phyloP scores from a whole-genome alignment of 257 asterid genomes.

The Paraleonurus japonicus region DNA sequence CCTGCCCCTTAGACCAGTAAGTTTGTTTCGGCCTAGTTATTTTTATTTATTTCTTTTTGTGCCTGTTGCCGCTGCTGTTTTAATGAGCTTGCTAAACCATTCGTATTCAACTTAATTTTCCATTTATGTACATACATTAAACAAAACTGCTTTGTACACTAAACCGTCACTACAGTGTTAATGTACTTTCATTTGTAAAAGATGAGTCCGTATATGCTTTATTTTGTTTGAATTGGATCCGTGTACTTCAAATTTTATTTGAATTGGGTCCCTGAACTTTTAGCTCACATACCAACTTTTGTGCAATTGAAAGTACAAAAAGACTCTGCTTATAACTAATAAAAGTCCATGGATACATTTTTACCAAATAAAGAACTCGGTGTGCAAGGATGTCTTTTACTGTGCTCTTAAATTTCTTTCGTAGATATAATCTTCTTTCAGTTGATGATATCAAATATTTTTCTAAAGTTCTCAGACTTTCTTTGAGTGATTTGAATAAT shows the following conservation, averaged over 20 bases:
- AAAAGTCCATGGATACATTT: neutral
- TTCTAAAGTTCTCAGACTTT: neutral
- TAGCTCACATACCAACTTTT: neutral
- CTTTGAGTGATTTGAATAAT: neutral
- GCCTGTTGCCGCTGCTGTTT: neutral
- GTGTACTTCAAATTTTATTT: no score
- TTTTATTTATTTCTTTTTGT: neutral
- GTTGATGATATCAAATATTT: neutral
- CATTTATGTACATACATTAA: neutral
- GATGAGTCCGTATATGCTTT: neutral
- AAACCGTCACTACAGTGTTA: no score
- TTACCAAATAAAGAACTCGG: neutral
- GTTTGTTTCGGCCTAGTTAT: slow-evolving; percentile 25
- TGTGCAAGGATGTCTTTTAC: neutral
- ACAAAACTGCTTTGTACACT: no score
- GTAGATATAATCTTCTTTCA: neutral
- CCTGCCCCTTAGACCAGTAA: slow-evolving; percentile 94
- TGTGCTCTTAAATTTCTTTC: neutral
- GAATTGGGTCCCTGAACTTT: neutral
- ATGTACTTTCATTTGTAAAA: no score
- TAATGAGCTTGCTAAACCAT: neutral
- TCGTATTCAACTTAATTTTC: neutral
- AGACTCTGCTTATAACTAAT: neutral
- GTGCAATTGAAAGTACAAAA: neutral
- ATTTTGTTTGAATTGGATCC: no score